A percentile compares a stretch with the other conserved stretches of the same genome.
phyloP scores from a whole-genome alignment of 345 rosid genomes.

The Eucalyptus sp. region DNA sequence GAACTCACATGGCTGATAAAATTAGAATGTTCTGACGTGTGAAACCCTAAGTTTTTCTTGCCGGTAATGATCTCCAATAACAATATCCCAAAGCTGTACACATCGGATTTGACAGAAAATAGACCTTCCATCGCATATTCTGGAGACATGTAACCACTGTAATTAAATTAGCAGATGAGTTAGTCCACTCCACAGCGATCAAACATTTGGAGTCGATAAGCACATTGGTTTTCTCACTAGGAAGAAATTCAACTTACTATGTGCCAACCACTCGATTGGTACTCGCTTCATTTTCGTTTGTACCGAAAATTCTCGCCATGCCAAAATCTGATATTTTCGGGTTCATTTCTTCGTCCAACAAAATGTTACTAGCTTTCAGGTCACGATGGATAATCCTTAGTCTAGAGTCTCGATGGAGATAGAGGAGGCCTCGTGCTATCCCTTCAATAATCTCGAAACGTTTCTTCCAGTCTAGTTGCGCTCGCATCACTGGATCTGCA shows the following conservation, averaged over 20 bases:
- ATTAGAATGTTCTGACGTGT: conserved; percentile 21
- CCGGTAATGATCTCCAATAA: conserved; percentile 56
- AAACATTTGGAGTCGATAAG: background rate
- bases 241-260: background rate
- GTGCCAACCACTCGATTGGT: conserved; percentile 16
- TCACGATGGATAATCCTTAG: conserved; percentile 22
- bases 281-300: background rate
- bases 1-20: conserved; percentile 48
- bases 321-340: conserved; percentile 32
- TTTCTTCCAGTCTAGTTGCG: conserved; percentile 8
- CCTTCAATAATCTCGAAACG: conserved; percentile 10
- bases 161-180: background rate
- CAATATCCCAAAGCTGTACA: conserved; percentile 63
- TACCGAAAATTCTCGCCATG: conserved; percentile 13
- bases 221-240: background rate
- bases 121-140: conserved; percentile 80
- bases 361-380: conserved; percentile 14
- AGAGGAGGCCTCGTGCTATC: conserved; percentile 20
- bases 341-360: conserved; percentile 11
- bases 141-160: conserved; percentile 72
- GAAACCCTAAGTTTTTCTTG: conserved; percentile 41
- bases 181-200: background rate
- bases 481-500: conserved; percentile 4
- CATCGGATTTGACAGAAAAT: conserved; percentile 65
- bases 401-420: conserved; percentile 23